Base-by-base conservation (phyloP, 352 stramenopile species). In the Pythium inflatum region DNA sequence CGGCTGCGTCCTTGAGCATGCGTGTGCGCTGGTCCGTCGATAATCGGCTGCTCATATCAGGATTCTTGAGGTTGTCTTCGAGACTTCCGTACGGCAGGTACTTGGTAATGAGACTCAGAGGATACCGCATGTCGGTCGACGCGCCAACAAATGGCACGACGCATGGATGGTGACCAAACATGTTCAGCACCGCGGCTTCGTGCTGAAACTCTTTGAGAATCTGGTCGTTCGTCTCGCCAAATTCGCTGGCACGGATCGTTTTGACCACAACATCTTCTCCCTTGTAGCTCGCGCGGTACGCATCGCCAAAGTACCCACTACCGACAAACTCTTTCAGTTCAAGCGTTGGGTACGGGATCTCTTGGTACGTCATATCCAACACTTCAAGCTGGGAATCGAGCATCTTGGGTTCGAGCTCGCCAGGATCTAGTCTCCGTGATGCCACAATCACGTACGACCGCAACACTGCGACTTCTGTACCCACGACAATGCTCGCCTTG, bases 181-280 rank as follows among this genome's bases (percentile, higher is more conserved):
- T 91, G 62, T 78, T 87, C 27, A 93, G 70, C 60, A 93, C 82
- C 0, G 87, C 85, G 3, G 87, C 87, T 69, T 94, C 87, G 60
- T 94, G 87, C 53, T 91, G 87, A 53, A 94, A 93, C 60, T 94
- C 86, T n/a, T 84, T 77, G 48, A 92, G 65, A 62, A 94, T 89
- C 62, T 94, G 84, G 31, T 87, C 79, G 13, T 77, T 87, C 22
- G 82, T 86, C 33, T 92, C 84, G 34, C 86, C 84, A 70, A 91
- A 90, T 49, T 91, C 86, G 56, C 79, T 87, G 24, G 85, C 80
- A 30, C 87, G 83, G 48, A 94, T 88, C 5, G 85, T 93, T 75
- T 94, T 94, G 22, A 94, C 85, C 9, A 94, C 87, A 2, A 94
- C 87, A 43, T 94, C 79, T 58, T 91, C 49, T 18, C 85, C 87